Percentiles rank a stretch among this genome's conserved stretches.
phyloP scores from a whole-genome alignment of 441 rosid genomes.

The Populus hybrid region DNA sequence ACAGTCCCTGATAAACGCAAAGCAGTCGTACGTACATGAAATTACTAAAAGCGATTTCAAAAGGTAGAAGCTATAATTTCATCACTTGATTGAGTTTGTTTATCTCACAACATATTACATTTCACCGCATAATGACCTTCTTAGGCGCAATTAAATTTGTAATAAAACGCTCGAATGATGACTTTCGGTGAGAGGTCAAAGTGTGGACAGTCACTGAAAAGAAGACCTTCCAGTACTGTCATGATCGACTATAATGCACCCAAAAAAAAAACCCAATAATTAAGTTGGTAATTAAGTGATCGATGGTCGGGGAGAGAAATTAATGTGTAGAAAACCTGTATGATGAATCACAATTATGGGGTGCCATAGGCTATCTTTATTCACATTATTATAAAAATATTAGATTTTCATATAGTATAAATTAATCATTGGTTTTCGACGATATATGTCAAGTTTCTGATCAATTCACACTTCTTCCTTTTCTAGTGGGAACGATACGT shows the following conservation, averaged over 20 bases:
- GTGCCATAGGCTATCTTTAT: neutral
- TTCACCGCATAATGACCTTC: conserved; percentile 5
- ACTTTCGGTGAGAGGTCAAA: conserved; percentile 17
- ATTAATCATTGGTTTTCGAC: neutral
- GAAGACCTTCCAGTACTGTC: conserved; percentile 5
- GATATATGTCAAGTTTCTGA: neutral
- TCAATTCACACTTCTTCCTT: neutral
- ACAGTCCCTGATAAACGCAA: neutral
- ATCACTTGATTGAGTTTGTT: conserved; percentile 22
- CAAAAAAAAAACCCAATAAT: neutral
- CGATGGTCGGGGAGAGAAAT: neutral
- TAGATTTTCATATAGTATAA: neutral
- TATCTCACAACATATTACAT: conserved; percentile 12
- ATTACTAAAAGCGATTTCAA: neutral
- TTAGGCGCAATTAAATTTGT: neutral
- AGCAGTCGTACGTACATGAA: neutral
- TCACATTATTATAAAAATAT: neutral
- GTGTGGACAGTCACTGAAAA: conserved; percentile 18
- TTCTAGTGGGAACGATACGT: neutral
- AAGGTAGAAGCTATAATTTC: conserved; percentile 24
- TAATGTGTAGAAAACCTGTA: neutral
- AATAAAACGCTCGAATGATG: conserved; percentile 3
- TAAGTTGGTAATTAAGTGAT: neutral
- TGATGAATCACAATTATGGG: conserved; percentile 10
- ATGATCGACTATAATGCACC: neutral